Evolutionary conservation across 2,329 filamentous ascomycete species (phyloP).

Genomic region (Xenosphaeropsis pyriputrescens): DNA sequence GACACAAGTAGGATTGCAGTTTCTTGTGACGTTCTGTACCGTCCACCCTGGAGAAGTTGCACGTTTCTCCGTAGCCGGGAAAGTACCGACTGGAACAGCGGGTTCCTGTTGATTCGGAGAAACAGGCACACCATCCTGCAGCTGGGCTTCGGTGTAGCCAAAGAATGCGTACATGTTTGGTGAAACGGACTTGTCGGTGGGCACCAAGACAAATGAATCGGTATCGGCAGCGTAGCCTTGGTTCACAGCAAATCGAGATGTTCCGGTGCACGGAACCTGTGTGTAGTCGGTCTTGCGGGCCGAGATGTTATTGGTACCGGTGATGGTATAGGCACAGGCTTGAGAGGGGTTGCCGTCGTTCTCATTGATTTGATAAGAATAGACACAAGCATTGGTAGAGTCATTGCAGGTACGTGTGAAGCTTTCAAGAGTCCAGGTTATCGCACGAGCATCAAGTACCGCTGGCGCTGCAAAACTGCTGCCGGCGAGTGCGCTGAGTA

Average conservation of each 20-base stretch:
- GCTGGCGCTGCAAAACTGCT: conserved; percentile 1
- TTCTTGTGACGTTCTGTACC: not conserved
- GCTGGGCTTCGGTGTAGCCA: not conserved
- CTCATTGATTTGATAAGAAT: not conserved
- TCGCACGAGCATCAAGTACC: not conserved
- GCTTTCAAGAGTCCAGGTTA: conserved; percentile 3
- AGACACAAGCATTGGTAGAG: not conserved
- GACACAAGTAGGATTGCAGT: not conserved
- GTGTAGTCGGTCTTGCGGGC: not conserved
- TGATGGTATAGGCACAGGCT: not conserved
- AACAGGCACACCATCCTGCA: not conserved
- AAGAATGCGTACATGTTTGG: not conserved
- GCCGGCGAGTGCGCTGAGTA: not conserved
- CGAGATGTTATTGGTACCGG: not conserved
- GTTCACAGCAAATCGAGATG: not conserved
- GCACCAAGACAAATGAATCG: not conserved
- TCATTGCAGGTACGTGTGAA: conserved; percentile 2
- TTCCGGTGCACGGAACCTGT: not conserved
- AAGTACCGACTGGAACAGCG: not conserved
- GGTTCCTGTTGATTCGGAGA: not conserved
- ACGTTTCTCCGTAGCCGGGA: not conserved
- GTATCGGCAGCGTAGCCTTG: not conserved
- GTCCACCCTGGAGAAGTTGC: not conserved
- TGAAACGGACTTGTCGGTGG: not conserved
- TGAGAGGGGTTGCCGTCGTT: not conserved